Conservation (phyloP, 2,329 filamentous ascomycete genomes). For the Fusarium oxysporum region DNA sequence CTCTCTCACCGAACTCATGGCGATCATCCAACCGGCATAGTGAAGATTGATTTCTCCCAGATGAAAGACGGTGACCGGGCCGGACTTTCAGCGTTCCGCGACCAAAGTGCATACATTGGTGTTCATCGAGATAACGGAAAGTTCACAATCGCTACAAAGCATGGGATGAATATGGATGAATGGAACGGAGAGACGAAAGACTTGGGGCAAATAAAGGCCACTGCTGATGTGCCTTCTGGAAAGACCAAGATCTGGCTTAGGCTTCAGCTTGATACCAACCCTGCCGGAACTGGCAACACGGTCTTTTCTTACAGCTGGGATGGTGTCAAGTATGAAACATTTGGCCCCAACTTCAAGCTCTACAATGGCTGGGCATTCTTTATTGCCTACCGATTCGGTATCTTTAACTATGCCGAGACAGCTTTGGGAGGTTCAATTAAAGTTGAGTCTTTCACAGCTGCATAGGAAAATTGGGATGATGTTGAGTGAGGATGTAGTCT, state of each 20-base stretch:
- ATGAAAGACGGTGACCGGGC: conserved; percentile 65
- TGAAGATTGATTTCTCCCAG: conserved; percentile 59
- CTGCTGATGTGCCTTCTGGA: conserved; percentile 33
- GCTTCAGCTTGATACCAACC: conserved; percentile 41
- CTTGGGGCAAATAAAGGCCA: conserved; percentile 35
- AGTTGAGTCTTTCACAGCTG: conserved; percentile 34
- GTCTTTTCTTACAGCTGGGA: conserved; percentile 39
- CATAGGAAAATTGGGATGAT: neutral
- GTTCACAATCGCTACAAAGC: conserved; percentile 50
- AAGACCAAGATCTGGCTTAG: conserved; percentile 40
- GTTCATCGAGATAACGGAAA: conserved; percentile 50
- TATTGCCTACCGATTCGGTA: conserved; percentile 60
- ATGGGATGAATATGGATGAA: conserved; percentile 54
- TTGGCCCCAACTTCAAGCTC: conserved; percentile 52
- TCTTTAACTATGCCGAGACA: conserved; percentile 63
- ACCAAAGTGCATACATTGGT: conserved; percentile 65
- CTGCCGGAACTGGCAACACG: conserved; percentile 35
- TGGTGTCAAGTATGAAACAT: conserved; percentile 26
- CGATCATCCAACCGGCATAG: conserved; percentile 60
- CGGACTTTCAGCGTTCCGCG: conserved; percentile 65
- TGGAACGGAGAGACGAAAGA: conserved; percentile 36
- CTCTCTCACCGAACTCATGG: conserved; percentile 60
- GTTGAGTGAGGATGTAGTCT: neutral
- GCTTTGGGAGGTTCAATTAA: conserved; percentile 52
- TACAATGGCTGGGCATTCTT: conserved; percentile 60